Evolutionary conservation across 176 grass and related monocot species (phyloP).

Genomic region (Raddia guianensis): DNA sequence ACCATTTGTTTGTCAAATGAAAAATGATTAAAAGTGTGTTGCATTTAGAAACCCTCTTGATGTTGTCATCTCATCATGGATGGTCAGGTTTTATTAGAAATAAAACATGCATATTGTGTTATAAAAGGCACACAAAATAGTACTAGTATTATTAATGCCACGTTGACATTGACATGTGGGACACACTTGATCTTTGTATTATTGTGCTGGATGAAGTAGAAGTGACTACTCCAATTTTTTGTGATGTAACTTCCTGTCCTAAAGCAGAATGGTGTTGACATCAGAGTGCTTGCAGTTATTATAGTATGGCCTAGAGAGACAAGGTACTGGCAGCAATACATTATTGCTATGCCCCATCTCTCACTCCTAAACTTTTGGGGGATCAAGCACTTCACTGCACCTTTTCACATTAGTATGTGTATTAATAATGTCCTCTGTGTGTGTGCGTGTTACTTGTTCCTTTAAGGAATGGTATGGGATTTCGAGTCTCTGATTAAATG

Average conservation of each 20-base stretch:
- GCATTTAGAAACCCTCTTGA: slow-evolving; percentile 26
- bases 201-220: slow-evolving; percentile 42
- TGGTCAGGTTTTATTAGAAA: slow-evolving; percentile 14
- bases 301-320: slow-evolving; percentile 52
- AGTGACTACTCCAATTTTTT: slow-evolving; percentile 23
- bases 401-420: slow-evolving; percentile 54
- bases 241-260: slow-evolving; percentile 20
- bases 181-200: slow-evolving; percentile 35
- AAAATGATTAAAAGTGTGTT: not conserved
- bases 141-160: slow-evolving; percentile 24
- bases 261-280: slow-evolving; percentile 44
- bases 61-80: slow-evolving; percentile 25
- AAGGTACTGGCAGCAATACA: slow-evolving; percentile 44
- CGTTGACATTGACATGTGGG: slow-evolving; percentile 44
- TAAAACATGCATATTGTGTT: slow-evolving; percentile 18
- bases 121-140: slow-evolving; percentile 31
- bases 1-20: slow-evolving; percentile 25
- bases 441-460: slow-evolving; percentile 25
- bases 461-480: slow-evolving; percentile 56
- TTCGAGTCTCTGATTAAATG: slow-evolving; percentile 45
- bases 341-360: slow-evolving; percentile 41
- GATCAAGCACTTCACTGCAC: slow-evolving; percentile 52
- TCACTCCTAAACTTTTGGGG: slow-evolving; percentile 50
- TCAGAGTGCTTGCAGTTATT: slow-evolving; percentile 54
- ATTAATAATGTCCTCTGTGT: slow-evolving; percentile 55